Percentiles rank a stretch among this genome's conserved stretches.
Conservation (phyloP, 208 protist species). For the Balamuthia mandrillaris region DNA sequence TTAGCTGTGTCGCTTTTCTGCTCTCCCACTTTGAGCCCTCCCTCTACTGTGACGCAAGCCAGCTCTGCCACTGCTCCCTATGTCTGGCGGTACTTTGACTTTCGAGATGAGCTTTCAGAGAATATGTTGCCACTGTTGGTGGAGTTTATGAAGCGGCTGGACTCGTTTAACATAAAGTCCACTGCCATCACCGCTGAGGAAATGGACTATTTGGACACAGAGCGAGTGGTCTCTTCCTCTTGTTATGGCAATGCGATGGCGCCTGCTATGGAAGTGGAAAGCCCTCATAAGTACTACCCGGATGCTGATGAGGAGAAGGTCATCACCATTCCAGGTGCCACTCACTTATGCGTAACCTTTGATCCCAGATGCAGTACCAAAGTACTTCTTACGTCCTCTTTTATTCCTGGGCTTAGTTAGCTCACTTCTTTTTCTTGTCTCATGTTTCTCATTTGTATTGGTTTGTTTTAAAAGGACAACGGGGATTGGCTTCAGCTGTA, state of each 20-base stretch:
- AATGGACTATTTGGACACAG: not conserved
- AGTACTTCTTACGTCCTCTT: not conserved
- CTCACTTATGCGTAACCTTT: conserved; percentile 17
- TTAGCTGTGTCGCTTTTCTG: too few relatives aligned
- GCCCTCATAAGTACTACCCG: conserved; percentile 19
- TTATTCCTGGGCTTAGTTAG: not conserved
- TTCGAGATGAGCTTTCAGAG: too few relatives aligned
- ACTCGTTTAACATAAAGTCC: not conserved
- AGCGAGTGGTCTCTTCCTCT: too few relatives aligned
- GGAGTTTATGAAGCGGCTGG: not conserved
- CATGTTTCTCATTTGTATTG: too few relatives aligned
- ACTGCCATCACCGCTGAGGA: not conserved
- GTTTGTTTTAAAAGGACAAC: not conserved
- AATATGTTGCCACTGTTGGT: not conserved
- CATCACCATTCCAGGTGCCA: conserved; percentile 10
- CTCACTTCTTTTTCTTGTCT: too few relatives aligned
- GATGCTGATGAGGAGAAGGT: conserved; percentile 21
- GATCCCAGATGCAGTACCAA: not conserved
- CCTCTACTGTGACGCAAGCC: too few relatives aligned
- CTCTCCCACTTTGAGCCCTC: too few relatives aligned
- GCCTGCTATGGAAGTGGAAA: not conserved
- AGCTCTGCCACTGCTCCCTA: too few relatives aligned
- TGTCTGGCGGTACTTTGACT: too few relatives aligned
- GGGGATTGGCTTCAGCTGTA: conserved; percentile 26
- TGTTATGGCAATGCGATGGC: not conserved